Base-by-base conservation (phyloP, 1,284 basidiomycete species). In the Anthracocystis setariae region DNA sequence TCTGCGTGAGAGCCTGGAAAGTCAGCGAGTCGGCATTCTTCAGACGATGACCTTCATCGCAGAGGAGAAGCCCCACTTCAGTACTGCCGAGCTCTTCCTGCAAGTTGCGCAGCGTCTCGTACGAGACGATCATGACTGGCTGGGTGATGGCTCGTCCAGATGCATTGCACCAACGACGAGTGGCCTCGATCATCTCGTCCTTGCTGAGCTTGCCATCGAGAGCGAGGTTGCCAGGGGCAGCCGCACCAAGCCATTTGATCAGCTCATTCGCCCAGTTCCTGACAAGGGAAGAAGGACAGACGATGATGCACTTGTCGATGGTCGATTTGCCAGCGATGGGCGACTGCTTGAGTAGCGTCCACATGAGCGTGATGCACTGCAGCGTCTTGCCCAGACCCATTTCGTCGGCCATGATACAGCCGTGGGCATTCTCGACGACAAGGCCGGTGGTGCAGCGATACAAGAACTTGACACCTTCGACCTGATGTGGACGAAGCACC, bases 371-470 rank as follows among this genome's bases (percentile, higher is more conserved):
- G 67, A 99, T 98, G 80, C 96, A 98, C 82, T 99, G 95, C 8
- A 98, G 86, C 5, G 94, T 97, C 85, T 95, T 95, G 24, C 86
- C 86, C 82, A 83, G 73, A 29, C 96, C 95, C 95, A 98, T 98
- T 84, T 96, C 95, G 82, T 98, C 95, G 0, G 95, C 95, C 95
- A 99, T 98, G 83, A 99, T 99, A 79, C 95, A 98, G 0, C 95
- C 95, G 77, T 93, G 93, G 57, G 95, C 93, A 73, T 93, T 92
- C 50, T 93, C 90, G 35, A 92, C 92, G 45, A 96, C 85, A 88
- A 96, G 91, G 1, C 94, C 96, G 0, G 94, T 98, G 3, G 94
- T 91, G 84, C 94, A 98, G 80, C 89, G 90, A 84, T 97, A 99
- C 81, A 99, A 84, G 84, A 99, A 98, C 53, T 98, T 97, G 68